Conservation (phyloP, 108 stramenopile genomes). For the Stephanodiscus triporus region DNA sequence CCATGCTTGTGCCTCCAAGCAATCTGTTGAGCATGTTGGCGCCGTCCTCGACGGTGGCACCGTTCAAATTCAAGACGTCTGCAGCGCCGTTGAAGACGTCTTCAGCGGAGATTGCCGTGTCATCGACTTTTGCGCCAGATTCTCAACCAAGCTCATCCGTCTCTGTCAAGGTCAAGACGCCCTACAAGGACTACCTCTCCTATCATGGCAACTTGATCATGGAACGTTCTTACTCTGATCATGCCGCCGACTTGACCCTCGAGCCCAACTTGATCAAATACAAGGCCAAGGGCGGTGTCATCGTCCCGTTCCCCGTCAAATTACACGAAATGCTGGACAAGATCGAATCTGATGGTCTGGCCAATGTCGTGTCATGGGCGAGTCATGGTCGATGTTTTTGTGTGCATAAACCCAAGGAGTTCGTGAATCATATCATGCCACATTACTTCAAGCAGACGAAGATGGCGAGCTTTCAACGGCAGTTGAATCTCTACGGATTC, state of each 20-base stretch:
- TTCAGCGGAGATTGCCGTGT: conserved; percentile 5
- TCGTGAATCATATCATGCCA: conserved; percentile 79
- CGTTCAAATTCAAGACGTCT: neutral
- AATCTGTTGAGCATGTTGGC: conserved; percentile 26
- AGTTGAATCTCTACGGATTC: conserved; percentile 94
- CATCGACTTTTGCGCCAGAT: neutral
- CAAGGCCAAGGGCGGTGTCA: conserved; percentile 68
- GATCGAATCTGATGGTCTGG: conserved; percentile 58
- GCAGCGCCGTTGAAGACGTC: neutral
- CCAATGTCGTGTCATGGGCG: conserved; percentile 82
- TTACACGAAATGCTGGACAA: conserved; percentile 76
- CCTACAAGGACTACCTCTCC: neutral
- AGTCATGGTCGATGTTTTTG: conserved; percentile 88
- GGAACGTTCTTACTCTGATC: conserved; percentile 80
- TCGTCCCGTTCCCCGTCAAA: conserved; percentile 72
- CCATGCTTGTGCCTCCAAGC: conserved; percentile 36
- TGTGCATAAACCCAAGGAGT: conserved; percentile 86
- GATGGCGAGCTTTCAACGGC: conserved; percentile 90
- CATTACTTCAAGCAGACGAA: conserved; percentile 89
- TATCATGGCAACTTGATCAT: conserved; percentile 29
- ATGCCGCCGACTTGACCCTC: conserved; percentile 55
- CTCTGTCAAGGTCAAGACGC: neutral
- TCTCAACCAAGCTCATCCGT: conserved; percentile 6
- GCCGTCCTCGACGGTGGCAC: conserved; percentile 3
- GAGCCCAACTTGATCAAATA: conserved; percentile 50